phyloP scores from a whole-genome alignment of 1,139 yeast genomes.

The Arxiozyma heterogenica region DNA sequence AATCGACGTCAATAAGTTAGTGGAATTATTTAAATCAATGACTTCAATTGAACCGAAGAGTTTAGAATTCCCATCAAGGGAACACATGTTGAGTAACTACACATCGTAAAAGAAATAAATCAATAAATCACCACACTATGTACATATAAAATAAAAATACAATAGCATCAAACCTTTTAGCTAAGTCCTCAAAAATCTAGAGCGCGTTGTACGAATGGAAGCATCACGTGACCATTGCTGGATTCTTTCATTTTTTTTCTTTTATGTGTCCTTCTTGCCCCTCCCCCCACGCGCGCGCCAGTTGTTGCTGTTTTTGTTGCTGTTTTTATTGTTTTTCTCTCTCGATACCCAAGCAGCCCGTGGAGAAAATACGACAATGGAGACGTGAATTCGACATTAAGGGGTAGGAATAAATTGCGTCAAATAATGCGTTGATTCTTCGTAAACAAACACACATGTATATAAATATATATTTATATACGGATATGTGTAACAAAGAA shows the following conservation, averaged over 20 bases:
- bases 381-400: too few relatives aligned
- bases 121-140: background rate
- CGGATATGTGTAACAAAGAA: background rate
- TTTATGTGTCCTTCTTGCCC: too few relatives aligned
- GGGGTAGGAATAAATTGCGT: background rate
- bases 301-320: background rate
- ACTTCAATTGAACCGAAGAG: background rate
- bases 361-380: background rate
- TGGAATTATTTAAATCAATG: constrained; percentile 17
- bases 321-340: too few relatives aligned
- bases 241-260: background rate
- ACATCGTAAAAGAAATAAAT: background rate
- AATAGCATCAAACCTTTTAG: too few relatives aligned
- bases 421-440: background rate
- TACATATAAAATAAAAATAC: too few relatives aligned
- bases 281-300: background rate
- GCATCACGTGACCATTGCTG: background rate
- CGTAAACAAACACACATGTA: background rate
- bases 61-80: background rate
- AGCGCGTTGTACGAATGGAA: background rate
- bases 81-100: constrained; percentile 3
- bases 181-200: background rate
- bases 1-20: constrained; percentile 18
- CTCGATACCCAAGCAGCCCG: background rate
- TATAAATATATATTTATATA: too few relatives aligned